Conservation (phyloP, 257 asterid species). For the Nicotiana knightiana region DNA sequence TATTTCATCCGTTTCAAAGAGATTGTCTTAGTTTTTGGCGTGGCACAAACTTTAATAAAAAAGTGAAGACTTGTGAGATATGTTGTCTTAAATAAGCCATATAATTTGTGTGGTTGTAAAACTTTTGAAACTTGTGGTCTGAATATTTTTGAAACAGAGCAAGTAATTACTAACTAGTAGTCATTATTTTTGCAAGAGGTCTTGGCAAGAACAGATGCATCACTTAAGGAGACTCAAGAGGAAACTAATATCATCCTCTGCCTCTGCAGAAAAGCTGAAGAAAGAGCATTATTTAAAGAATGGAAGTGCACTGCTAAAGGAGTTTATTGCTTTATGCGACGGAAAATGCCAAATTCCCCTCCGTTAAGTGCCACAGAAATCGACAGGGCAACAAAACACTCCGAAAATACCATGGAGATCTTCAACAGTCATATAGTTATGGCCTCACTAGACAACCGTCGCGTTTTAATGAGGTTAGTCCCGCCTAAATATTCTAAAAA, state of each 20-base stretch:
- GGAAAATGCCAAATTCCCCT: slow-evolving; percentile 10
- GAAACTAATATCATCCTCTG: neutral
- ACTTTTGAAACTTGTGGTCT: too few relatives aligned
- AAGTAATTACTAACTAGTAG: too few relatives aligned
- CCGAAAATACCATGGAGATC: neutral
- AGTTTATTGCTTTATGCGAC: slow-evolving; percentile 1
- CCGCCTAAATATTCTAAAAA: neutral
- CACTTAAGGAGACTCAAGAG: neutral
- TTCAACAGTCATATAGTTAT: neutral
- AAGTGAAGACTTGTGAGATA: too few relatives aligned
- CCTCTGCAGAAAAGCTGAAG: neutral
- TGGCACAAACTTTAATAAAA: too few relatives aligned
- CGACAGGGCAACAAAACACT: slow-evolving; percentile 6
- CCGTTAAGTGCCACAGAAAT: slow-evolving; percentile 8
- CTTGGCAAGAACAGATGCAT: neutral
- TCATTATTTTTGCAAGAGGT: neutral
- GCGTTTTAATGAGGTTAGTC: neutral
- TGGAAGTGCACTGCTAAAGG: neutral
- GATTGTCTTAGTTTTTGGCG: too few relatives aligned
- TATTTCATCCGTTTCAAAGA: too few relatives aligned
- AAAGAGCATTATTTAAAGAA: slow-evolving; percentile 9
- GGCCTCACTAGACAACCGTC: neutral
- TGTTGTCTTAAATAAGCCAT: too few relatives aligned
- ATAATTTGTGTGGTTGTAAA: too few relatives aligned
- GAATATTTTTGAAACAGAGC: too few relatives aligned